phyloP scores from a whole-genome alignment of 352 stramenopile species.

The Phytophthora pini region DNA sequence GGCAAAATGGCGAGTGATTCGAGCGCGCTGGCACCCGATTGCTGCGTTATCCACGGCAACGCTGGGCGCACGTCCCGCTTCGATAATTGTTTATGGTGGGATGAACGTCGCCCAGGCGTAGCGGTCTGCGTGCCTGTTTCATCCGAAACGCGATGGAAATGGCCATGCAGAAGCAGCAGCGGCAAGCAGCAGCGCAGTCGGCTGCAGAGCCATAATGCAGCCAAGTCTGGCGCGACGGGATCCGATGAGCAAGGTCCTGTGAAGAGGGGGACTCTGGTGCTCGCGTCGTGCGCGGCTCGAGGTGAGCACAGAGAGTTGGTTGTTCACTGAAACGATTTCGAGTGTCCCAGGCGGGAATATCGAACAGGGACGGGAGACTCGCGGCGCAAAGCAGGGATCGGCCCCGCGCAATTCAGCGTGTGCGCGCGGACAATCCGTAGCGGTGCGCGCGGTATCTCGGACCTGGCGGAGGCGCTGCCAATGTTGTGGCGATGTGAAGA shows the following conservation, averaged over 20 bases:
- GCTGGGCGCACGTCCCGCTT: constrained; percentile 8
- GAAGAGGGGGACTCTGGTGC: constrained; percentile 12
- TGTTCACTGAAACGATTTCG: constrained; percentile 34
- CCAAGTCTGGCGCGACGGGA: constrained; percentile 16
- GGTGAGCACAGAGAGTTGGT: constrained; percentile 34
- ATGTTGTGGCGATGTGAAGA: background rate
- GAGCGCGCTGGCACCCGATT: constrained; percentile 6
- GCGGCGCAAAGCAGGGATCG: constrained; percentile 22
- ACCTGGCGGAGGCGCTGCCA: background rate
- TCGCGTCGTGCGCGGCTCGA: background rate
- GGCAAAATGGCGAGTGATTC: background rate
- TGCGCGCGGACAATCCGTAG: constrained; percentile 1
- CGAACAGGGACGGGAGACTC: constrained; percentile 22
- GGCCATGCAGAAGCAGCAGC: background rate
- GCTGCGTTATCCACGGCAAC: constrained; percentile 2
- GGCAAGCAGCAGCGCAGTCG: no score
- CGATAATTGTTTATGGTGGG: constrained; percentile 36
- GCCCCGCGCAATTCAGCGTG: constrained; percentile 1
- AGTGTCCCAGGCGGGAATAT: constrained; percentile 39
- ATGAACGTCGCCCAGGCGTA: constrained; percentile 9
- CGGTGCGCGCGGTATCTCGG: constrained; percentile 3
- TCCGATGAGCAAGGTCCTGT: constrained; percentile 17
- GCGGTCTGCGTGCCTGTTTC: constrained; percentile 1
- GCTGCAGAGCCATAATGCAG: constrained; percentile 13
- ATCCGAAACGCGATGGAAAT: background rate